Percentiles rank a stretch among this genome's conserved stretches.
phyloP scores from a whole-genome alignment of 106 monocot genomes.

The Apostasia ramifera region DNA sequence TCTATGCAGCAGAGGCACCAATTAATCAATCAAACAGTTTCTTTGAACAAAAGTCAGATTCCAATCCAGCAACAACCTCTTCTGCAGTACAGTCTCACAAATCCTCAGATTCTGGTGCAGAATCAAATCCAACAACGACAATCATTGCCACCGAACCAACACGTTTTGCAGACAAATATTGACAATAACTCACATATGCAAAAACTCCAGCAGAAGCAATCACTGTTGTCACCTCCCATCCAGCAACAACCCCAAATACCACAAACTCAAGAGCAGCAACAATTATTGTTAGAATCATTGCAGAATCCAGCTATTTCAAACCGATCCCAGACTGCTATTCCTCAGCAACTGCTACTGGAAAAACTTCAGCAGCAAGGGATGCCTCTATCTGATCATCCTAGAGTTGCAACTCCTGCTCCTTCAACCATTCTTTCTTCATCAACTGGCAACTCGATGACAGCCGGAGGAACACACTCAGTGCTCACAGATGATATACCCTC shows the following conservation, averaged over 20 bases:
- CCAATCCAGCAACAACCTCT: slow-evolving; percentile 11
- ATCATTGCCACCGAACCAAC: slow-evolving; percentile 9
- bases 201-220: slow-evolving; percentile 24
- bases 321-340: slow-evolving; percentile 12
- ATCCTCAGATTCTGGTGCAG: slow-evolving; percentile 35
- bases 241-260: slow-evolving; percentile 8
- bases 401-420: slow-evolving; percentile 12
- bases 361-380: slow-evolving; percentile 36
- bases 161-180: slow-evolving; percentile 3
- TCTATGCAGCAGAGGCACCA: slow-evolving; percentile 43
- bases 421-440: slow-evolving; percentile 27
- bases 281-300: slow-evolving; percentile 17
- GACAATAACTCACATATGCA: slow-evolving; percentile 23
- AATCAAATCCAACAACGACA: slow-evolving; percentile 44
- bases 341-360: slow-evolving; percentile 24
- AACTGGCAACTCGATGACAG: slow-evolving; percentile 3
- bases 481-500: slow-evolving; percentile 62
- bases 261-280: slow-evolving; percentile 10
- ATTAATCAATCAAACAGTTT: slow-evolving; percentile 29
- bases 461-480: slow-evolving; percentile 33
- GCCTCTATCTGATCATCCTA: slow-evolving; percentile 11
- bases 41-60: slow-evolving; percentile 28
- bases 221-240: slow-evolving; percentile 16
- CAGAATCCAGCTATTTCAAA: slow-evolving; percentile 22
- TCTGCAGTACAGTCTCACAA: slow-evolving; percentile 23